These are phyloP conservation scores for Suillus subaureus DNA, from an alignment of 768 basidiomycete species.

Conservation along the genomic window DNA sequence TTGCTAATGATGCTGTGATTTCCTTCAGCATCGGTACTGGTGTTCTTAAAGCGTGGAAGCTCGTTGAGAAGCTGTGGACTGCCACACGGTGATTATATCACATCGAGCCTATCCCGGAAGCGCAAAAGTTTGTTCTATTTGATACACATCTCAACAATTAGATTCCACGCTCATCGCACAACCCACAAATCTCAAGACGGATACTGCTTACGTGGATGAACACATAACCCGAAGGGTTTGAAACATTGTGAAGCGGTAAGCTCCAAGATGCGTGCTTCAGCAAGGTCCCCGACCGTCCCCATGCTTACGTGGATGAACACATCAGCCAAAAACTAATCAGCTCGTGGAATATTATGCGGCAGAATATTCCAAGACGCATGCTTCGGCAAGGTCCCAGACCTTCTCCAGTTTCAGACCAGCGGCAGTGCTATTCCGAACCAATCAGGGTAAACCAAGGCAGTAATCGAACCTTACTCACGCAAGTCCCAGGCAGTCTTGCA, in stretches of 20 bases:
- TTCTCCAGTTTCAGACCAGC: constrained; percentile 33
- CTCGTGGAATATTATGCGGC: constrained; percentile 16
- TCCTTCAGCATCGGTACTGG: constrained; percentile 69
- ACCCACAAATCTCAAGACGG: not conserved
- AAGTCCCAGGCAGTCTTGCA: constrained; percentile 30
- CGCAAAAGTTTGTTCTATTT: constrained; percentile 3
- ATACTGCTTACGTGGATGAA: constrained; percentile 18
- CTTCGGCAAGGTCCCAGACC: constrained; percentile 33
- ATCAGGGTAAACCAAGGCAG: constrained; percentile 9
- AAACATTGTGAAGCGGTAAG: constrained; percentile 18
- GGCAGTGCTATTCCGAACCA: constrained; percentile 16
- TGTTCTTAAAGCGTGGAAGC: constrained; percentile 73
- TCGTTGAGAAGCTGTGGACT: constrained; percentile 50
- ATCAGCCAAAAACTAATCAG: constrained; percentile 5
- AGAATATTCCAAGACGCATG: constrained; percentile 27
- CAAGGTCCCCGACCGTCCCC: constrained; percentile 32
- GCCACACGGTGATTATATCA: not conserved
- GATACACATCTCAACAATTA: not conserved
- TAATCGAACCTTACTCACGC: constrained; percentile 21
- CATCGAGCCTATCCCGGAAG: not conserved
- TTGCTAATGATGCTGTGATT: not conserved
- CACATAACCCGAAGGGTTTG: constrained; percentile 11
- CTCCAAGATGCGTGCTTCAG: constrained; percentile 26
- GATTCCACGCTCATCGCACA: constrained; percentile 5
- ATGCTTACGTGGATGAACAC: constrained; percentile 22